Conservation (phyloP, 2,329 filamentous ascomycete genomes). For the Pseudocercospora pini-densiflorae region DNA sequence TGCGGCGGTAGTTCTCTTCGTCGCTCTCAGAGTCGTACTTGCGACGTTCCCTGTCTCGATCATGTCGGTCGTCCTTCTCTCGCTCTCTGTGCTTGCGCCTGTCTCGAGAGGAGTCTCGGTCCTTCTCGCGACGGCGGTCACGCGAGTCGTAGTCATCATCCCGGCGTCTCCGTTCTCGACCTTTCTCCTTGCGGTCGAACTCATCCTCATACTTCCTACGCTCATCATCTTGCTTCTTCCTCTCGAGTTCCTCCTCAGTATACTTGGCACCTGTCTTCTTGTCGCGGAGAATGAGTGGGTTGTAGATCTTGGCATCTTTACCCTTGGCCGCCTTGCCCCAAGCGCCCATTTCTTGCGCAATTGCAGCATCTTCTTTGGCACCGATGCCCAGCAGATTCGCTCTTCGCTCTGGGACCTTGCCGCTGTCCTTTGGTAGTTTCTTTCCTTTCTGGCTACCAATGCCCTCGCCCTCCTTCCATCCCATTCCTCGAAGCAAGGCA, state of each 20-base stretch:
- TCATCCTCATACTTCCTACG: conserved; percentile 51
- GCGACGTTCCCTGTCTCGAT: conserved; percentile 28
- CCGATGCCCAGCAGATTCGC: conserved; percentile 86
- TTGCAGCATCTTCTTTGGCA: conserved; percentile 73
- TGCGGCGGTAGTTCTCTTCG: conserved; percentile 34
- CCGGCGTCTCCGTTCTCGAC: conserved; percentile 37
- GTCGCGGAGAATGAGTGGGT: conserved; percentile 65
- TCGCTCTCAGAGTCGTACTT: conserved; percentile 31
- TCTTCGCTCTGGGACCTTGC: conserved; percentile 69
- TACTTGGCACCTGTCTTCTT: conserved; percentile 66
- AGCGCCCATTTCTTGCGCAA: conserved; percentile 72
- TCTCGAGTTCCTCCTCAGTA: conserved; percentile 65
- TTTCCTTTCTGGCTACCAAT: conserved; percentile 58
- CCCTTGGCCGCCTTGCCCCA: conserved; percentile 72
- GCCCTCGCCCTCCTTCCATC: conserved; percentile 77
- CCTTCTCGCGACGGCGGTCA: conserved; percentile 25
- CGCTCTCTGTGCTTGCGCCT: conserved; percentile 22
- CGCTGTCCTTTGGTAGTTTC: conserved; percentile 50
- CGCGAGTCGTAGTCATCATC: conserved; percentile 23
- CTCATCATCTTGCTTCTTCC: conserved; percentile 49
- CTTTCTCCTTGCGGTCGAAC: conserved; percentile 46
- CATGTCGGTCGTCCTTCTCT: conserved; percentile 24
- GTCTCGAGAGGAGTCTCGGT: conserved; percentile 16
- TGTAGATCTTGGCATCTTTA: conserved; percentile 63
- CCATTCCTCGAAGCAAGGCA: conserved; percentile 88